phyloP scores from a whole-genome alignment of 2,329 filamentous ascomycete genomes.

The Amesomyces nigricolor region DNA sequence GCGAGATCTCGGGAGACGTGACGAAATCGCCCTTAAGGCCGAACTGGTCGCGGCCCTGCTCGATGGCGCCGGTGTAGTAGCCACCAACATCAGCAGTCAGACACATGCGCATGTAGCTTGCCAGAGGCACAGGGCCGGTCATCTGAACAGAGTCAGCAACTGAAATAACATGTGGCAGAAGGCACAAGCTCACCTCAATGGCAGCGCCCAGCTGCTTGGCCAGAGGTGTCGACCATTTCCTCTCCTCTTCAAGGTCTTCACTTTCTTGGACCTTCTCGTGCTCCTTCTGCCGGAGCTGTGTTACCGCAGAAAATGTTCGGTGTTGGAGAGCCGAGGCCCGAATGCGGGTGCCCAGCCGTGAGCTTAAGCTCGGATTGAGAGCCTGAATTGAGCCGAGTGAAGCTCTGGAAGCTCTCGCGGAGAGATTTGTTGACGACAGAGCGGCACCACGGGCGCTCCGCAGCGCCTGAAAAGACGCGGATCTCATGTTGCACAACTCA shows the following conservation, averaged over 20 bases:
- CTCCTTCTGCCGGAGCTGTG: background rate
- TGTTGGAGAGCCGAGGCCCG: background rate
- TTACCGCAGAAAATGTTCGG: slow-evolving; percentile 16
- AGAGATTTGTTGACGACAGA: slow-evolving; percentile 1
- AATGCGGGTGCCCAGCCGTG: background rate
- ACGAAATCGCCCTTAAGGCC: slow-evolving; percentile 93
- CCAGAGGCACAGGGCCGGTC: slow-evolving; percentile 86
- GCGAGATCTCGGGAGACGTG: slow-evolving; percentile 94
- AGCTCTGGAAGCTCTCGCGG: background rate
- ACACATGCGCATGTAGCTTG: slow-evolving; percentile 97
- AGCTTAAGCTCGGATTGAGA: slow-evolving; percentile 3
- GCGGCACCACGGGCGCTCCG: slow-evolving; percentile 11
- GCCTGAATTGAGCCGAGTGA: slow-evolving; percentile 2
- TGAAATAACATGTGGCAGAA: background rate
- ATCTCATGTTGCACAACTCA: slow-evolving; percentile 18
- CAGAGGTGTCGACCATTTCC: slow-evolving; percentile 86
- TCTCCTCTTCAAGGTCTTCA: slow-evolving; percentile 31
- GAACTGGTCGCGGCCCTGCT: slow-evolving; percentile 73
- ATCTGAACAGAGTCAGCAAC: slow-evolving; percentile 29
- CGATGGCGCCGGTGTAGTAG: slow-evolving; percentile 79
- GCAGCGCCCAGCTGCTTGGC: slow-evolving; percentile 82
- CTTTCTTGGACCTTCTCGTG: background rate
- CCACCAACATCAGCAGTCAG: slow-evolving; percentile 84
- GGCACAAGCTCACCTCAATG: slow-evolving; percentile 59
- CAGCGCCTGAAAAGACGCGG: slow-evolving; percentile 16